Evolutionary conservation across 2,329 filamentous ascomycete species (phyloP).

Genomic region (Ambrosiella cleistominuta): DNA sequence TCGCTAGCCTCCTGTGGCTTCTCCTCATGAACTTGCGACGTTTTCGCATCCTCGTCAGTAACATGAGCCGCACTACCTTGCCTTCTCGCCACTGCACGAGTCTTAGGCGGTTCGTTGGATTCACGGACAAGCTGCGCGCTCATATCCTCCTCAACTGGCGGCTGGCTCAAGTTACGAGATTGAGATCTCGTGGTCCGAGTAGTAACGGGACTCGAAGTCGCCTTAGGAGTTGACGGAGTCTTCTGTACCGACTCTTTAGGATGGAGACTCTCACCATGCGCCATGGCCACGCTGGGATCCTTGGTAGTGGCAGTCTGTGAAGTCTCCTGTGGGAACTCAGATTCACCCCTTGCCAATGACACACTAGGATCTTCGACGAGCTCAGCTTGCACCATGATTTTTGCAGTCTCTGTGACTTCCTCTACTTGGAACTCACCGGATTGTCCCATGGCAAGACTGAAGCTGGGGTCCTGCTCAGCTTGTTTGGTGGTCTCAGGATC

Average conservation of each 20-base stretch:
- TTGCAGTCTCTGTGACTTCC: too few species aligned
- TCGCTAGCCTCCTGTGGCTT: conserved; percentile 17
- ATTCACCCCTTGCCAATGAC: not conserved
- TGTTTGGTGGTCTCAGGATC: too few species aligned
- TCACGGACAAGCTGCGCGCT: conserved; percentile 5
- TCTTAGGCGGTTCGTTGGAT: not conserved
- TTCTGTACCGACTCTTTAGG: not conserved
- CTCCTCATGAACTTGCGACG: not conserved
- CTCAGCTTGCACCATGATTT: too few species aligned
- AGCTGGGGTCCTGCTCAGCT: too few species aligned
- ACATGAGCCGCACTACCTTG: not conserved
- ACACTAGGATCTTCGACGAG: not conserved
- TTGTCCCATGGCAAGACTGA: too few species aligned
- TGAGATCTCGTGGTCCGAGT: conserved; percentile 10
- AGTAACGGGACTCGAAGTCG: not conserved
- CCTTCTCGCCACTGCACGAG: not conserved
- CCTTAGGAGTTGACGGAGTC: not conserved
- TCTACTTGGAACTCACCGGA: too few species aligned
- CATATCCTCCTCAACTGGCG: conserved; percentile 1
- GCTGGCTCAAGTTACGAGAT: conserved; percentile 9
- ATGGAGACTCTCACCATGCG: not conserved
- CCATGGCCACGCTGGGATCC: conserved; percentile 9
- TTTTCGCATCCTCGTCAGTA: not conserved
- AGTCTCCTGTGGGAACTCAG: not conserved
- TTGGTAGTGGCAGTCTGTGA: conserved; percentile 1